A percentile compares a stretch with the other conserved stretches of the same genome.
Evolutionary conservation across 495 filamentous ascomycete species (phyloP).

Genomic region (Daldinia decipiens): DNA sequence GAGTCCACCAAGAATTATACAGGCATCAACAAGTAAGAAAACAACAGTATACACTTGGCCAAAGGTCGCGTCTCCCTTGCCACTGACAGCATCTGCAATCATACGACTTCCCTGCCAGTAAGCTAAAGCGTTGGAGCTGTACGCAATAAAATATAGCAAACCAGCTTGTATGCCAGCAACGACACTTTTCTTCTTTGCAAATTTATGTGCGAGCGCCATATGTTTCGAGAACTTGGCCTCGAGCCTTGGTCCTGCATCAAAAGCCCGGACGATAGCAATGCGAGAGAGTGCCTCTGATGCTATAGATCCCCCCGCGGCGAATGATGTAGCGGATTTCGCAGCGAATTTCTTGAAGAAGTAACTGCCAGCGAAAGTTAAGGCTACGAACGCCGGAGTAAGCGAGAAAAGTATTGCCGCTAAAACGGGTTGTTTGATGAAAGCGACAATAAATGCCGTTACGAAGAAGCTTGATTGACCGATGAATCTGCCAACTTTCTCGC

Average conservation of each 20-base stretch:
- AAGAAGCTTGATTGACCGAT: conserved; percentile 67
- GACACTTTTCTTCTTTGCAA: conserved; percentile 65
- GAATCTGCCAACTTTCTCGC: conserved; percentile 72
- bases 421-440: conserved; percentile 65
- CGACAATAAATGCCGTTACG: conserved; percentile 68
- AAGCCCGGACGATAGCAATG: conserved; percentile 58
- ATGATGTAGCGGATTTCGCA: conserved; percentile 34
- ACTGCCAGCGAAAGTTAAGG: conserved; percentile 69
- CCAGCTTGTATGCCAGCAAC: conserved; percentile 68
- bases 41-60: conserved; percentile 70
- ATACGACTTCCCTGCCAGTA: conserved; percentile 70
- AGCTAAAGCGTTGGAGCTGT: conserved; percentile 69
- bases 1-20: conserved; percentile 68
- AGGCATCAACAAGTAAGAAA: conserved; percentile 70
- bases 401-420: conserved; percentile 63
- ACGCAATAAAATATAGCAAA: conserved; percentile 70
- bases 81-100: conserved; percentile 57
- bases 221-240: conserved; percentile 64
- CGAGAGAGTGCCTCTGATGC: conserved; percentile 56
- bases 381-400: conserved; percentile 68
- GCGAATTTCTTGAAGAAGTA: conserved; percentile 68
- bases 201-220: conserved; percentile 57
- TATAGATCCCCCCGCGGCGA: conserved; percentile 40
- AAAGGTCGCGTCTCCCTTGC: conserved; percentile 53
- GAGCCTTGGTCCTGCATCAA: conserved; percentile 52